Conservation (phyloP, 768 basidiomycete genomes). For the Russula earlei region DNA sequence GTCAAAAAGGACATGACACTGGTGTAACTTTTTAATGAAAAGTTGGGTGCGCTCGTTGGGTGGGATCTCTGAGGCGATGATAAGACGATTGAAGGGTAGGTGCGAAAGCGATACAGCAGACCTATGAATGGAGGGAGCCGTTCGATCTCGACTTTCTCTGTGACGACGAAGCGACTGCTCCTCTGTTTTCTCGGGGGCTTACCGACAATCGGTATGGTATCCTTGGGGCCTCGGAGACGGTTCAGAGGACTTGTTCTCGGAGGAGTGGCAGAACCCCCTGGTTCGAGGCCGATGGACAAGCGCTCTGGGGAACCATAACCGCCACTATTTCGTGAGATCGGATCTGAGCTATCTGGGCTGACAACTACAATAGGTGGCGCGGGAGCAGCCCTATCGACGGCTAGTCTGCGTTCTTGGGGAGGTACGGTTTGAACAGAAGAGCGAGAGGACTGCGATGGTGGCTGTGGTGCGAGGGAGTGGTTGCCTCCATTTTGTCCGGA, state of each 20-base stretch:
- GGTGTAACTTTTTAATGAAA: constrained; percentile 90
- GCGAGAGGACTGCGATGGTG: constrained; percentile 29
- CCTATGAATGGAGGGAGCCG: constrained; percentile 85
- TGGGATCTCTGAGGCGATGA: constrained; percentile 62
- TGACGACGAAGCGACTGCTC: constrained; percentile 92
- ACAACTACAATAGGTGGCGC: constrained; percentile 84
- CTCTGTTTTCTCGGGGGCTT: constrained; percentile 97
- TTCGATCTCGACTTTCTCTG: constrained; percentile 94
- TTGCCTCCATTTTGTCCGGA: constrained; percentile 31
- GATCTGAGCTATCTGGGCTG: constrained; percentile 54
- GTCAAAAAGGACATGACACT: constrained; percentile 95
- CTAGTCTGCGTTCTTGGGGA: constrained; percentile 51
- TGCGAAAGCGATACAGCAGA: constrained; percentile 30
- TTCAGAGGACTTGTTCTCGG: constrained; percentile 61
- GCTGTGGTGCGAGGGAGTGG: constrained; percentile 35
- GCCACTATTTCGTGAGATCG: constrained; percentile 32
- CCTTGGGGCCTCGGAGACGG: constrained; percentile 81
- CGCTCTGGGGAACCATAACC: constrained; percentile 42
- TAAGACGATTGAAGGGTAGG: constrained; percentile 15
- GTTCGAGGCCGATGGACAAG: constrained; percentile 38
- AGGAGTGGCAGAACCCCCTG: constrained; percentile 37
- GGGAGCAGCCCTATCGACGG: constrained; percentile 38
- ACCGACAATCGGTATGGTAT: constrained; percentile 92
- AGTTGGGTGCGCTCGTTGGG: constrained; percentile 80
- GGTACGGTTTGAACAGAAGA: constrained; percentile 33